A percentile compares a stretch with the other conserved stretches of the same genome.
phyloP scores from a whole-genome alignment of 805 yeast genomes.

The Pichia gijzeniarum region DNA sequence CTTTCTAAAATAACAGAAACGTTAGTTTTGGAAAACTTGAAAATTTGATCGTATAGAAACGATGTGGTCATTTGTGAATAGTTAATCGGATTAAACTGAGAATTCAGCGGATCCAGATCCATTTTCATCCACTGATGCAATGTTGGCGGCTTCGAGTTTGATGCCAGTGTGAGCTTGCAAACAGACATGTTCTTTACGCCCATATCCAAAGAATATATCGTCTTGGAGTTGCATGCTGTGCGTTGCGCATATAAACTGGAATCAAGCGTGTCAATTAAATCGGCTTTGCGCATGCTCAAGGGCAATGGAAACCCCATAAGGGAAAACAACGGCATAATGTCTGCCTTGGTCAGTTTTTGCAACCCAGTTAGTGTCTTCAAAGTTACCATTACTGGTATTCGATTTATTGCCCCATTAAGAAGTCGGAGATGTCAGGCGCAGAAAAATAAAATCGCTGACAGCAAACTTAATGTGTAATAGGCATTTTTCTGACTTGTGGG shows the following conservation, averaged over 20 bases:
- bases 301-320: constrained; percentile 9
- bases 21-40: background rate
- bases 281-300: background rate
- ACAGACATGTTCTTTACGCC: constrained; percentile 32
- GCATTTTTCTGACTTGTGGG: too few species aligned
- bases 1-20: constrained; percentile 41
- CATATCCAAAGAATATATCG: constrained; percentile 27
- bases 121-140: constrained; percentile 30
- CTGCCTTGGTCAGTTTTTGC: constrained; percentile 8
- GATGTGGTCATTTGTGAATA: constrained; percentile 22
- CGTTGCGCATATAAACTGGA: background rate
- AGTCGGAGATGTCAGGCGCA: too few species aligned
- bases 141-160: constrained; percentile 9
- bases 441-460: too few species aligned
- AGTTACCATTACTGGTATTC: background rate
- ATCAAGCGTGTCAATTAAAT: constrained; percentile 5
- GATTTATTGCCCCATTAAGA: too few species aligned
- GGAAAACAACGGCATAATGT: background rate
- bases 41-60: constrained; percentile 17
- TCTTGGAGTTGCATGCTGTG: background rate
- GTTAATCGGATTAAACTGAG: constrained; percentile 24
- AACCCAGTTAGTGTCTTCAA: background rate
- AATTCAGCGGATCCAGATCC: constrained; percentile 22
- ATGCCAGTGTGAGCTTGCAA: constrained; percentile 16
- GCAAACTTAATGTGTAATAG: too few species aligned